Conservation (phyloP, 192 early-diverging fungal genomes). For the Linnemannia elongata region DNA sequence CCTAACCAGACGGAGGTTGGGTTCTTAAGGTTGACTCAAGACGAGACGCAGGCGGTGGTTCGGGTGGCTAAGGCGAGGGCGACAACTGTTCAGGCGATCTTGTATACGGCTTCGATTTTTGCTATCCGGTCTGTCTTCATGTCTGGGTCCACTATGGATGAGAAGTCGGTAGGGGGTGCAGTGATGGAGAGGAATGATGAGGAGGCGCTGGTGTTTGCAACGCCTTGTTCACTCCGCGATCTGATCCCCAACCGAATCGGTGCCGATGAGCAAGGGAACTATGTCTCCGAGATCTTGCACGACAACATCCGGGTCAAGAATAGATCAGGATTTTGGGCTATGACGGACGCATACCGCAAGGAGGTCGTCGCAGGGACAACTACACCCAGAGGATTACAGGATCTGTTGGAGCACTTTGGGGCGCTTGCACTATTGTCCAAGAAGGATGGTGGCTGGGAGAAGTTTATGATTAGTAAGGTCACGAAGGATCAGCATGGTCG, state of each 20-base stretch:
- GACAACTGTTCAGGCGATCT: constrained; percentile 42
- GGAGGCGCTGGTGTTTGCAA: constrained; percentile 43
- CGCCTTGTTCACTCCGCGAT: constrained; percentile 35
- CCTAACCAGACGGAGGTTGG: constrained; percentile 34
- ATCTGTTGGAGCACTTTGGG: constrained; percentile 50
- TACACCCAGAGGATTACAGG: constrained; percentile 26
- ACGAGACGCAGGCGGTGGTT: constrained; percentile 8
- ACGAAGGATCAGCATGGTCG: constrained; percentile 52
- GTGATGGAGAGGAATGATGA: neutral
- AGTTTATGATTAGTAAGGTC: constrained; percentile 35
- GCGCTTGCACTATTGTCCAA: constrained; percentile 32
- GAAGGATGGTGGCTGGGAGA: constrained; percentile 43
- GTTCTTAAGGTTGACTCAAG: constrained; percentile 1
- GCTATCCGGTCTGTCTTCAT: constrained; percentile 29
- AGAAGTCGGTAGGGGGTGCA: neutral
- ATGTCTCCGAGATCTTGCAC: constrained; percentile 46
- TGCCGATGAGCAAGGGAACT: constrained; percentile 34
- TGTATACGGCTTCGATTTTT: constrained; percentile 37
- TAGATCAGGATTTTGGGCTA: constrained; percentile 30
- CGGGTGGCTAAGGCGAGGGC: constrained; percentile 7
- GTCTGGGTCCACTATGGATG: neutral
- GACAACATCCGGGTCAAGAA: constrained; percentile 13
- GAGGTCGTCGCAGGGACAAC: constrained; percentile 25
- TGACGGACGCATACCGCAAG: constrained; percentile 13
- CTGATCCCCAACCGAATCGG: constrained; percentile 24